Conservation (phyloP, 2,329 filamentous ascomycete species). For the Neofusicoccum parvum region DNA sequence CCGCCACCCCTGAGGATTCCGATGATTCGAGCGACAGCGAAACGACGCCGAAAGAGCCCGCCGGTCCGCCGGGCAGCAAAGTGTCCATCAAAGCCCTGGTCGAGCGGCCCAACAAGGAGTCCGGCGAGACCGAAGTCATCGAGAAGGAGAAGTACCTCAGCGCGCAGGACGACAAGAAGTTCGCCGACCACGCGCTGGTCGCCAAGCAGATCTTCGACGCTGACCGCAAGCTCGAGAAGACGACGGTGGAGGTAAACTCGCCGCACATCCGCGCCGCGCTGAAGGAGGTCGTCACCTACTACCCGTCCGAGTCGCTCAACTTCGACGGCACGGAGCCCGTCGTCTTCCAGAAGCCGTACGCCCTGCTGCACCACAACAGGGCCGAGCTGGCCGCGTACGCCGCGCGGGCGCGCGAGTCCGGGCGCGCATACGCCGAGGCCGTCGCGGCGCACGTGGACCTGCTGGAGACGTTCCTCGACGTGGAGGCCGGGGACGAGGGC, state of each 20-base stretch:
- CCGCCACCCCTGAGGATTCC: too few relatives aligned
- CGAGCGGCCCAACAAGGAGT: conserved; percentile 17
- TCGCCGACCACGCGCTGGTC: conserved; percentile 28
- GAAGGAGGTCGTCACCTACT: conserved; percentile 52
- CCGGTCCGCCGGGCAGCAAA: not conserved
- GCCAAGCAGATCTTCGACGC: conserved; percentile 28
- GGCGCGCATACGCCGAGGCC: conserved; percentile 26
- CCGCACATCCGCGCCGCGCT: conserved; percentile 49
- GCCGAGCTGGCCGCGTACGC: conserved; percentile 41
- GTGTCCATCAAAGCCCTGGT: conserved; percentile 21
- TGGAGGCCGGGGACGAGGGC: conserved; percentile 25
- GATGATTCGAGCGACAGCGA: too few relatives aligned
- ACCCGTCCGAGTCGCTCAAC: conserved; percentile 40
- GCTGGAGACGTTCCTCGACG: conserved; percentile 26
- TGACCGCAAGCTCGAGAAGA: conserved; percentile 27
- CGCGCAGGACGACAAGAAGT: conserved; percentile 11
- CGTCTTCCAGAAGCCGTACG: conserved; percentile 50
- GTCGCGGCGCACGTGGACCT: conserved; percentile 29
- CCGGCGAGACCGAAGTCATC: conserved; percentile 18
- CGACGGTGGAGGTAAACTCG: conserved; percentile 30
- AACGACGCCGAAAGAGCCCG: too few relatives aligned
- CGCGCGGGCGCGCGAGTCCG: not conserved
- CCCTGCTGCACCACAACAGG: conserved; percentile 52
- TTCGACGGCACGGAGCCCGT: conserved; percentile 34
- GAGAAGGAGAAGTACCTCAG: conserved; percentile 22